These are phyloP conservation scores for Ustilago esculenta DNA, from an alignment of 1,284 basidiomycete species.

Conservation along the genomic window DNA sequence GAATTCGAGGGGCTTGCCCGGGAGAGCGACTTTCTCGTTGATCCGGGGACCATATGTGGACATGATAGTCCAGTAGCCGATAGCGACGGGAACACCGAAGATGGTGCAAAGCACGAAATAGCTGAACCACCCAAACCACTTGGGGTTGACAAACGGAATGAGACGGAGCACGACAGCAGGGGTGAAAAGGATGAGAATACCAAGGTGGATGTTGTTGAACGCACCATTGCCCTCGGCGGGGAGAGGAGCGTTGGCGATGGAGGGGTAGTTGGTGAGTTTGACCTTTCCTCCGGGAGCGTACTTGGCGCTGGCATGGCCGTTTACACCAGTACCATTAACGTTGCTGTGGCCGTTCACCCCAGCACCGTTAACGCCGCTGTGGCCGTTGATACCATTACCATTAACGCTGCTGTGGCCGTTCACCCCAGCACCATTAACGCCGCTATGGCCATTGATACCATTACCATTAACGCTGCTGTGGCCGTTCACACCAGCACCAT, in stretches of 20 bases:
- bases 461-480: conserved; percentile 12
- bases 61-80: conserved; percentile 90
- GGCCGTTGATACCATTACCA: conserved; percentile 9
- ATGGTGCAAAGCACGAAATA: conserved; percentile 73
- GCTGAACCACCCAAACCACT: conserved; percentile 63
- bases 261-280: conserved; percentile 62
- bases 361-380: conserved; percentile 13
- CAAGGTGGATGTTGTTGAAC: conserved; percentile 74
- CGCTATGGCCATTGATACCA: conserved; percentile 15
- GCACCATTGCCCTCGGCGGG: conserved; percentile 67
- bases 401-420: conserved; percentile 18
- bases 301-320: conserved; percentile 17
- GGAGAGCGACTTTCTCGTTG: conserved; percentile 87
- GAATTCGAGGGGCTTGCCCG: conserved; percentile 77
- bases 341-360: conserved; percentile 15
- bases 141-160: conserved; percentile 64
- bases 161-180: conserved; percentile 63
- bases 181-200: conserved; percentile 70
- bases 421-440: conserved; percentile 7
- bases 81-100: conserved; percentile 78
- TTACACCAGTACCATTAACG: conserved; percentile 8
- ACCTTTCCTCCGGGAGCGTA: conserved; percentile 65
- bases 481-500: conserved; percentile 11
- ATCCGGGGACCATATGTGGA: conserved; percentile 82
- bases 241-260: conserved; percentile 63